phyloP scores from a whole-genome alignment of 164 flowering plant genomes.

The Dillenia suffruticosa region DNA sequence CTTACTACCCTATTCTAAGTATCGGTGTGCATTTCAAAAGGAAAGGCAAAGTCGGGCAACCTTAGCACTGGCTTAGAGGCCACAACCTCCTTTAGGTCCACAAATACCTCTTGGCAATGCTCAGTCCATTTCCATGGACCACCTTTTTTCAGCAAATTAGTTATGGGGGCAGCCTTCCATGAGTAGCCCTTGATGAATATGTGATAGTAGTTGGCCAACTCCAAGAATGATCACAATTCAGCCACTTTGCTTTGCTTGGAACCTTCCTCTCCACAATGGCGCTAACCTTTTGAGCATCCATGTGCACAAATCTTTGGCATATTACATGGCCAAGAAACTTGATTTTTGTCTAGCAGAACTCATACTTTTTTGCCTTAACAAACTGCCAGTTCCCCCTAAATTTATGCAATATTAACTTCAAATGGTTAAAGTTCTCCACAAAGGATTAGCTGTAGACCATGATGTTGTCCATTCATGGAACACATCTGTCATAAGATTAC shows the following conservation, averaged over 20 bases:
- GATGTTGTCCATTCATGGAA: background rate
- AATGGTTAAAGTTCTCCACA: background rate
- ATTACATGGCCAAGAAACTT: background rate
- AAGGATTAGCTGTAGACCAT: background rate
- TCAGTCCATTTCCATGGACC: background rate
- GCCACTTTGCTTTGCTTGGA: no score
- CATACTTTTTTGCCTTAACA: background rate
- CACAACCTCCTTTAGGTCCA: conserved; percentile 1
- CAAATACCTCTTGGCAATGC: background rate
- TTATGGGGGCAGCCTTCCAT: background rate
- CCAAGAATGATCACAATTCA: background rate
- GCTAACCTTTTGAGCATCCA: background rate
- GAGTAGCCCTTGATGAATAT: background rate
- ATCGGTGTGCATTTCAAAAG: background rate
- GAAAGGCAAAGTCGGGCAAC: no score
- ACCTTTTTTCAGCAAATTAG: background rate
- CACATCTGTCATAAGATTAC: background rate
- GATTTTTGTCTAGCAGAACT: background rate
- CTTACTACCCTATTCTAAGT: background rate
- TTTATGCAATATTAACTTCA: background rate
- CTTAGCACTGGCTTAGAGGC: background rate
- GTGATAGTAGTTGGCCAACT: background rate
- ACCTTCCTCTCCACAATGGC: background rate
- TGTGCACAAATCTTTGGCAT: background rate
- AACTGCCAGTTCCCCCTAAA: background rate